phyloP scores from a whole-genome alignment of 768 basidiomycete genomes.

The Mrakia hoshinonis region DNA sequence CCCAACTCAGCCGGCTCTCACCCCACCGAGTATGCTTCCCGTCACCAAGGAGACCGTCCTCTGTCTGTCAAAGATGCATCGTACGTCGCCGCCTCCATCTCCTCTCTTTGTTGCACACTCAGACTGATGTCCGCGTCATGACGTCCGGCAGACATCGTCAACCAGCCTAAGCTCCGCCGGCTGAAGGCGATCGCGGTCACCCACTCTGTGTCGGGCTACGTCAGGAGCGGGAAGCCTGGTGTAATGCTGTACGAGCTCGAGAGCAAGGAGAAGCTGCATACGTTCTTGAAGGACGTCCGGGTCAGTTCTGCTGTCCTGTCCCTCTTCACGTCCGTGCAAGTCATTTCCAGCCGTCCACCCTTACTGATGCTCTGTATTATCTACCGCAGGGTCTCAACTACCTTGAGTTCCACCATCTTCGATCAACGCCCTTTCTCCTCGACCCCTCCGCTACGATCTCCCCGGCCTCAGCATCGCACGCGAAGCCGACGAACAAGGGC shows the following conservation, averaged over 20 bases:
- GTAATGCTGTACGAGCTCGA: constrained; percentile 22
- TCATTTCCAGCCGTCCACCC: not conserved
- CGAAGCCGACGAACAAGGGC: not conserved
- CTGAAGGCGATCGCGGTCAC: constrained; percentile 14
- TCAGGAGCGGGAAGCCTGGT: constrained; percentile 19
- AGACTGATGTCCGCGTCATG: not conserved
- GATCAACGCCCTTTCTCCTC: not conserved
- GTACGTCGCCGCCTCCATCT: not conserved
- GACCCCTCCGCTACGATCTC: not conserved
- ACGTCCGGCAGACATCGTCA: constrained; percentile 14
- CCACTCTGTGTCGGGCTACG: not conserved
- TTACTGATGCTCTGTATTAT: not conserved
- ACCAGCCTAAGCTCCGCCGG: constrained; percentile 21
- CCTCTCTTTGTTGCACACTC: not conserved
- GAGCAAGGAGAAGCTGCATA: not conserved
- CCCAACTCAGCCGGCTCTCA: no score
- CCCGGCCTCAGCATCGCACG: not conserved
- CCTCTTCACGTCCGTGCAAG: not conserved
- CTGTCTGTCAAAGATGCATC: constrained; percentile 29
- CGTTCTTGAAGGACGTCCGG: constrained; percentile 16
- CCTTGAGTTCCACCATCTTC: constrained; percentile 25
- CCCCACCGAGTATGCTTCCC: not conserved
- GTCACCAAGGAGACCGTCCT: constrained; percentile 9
- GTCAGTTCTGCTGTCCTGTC: not conserved
- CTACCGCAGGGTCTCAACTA: constrained; percentile 14